Base-by-base conservation (phyloP, 805 yeast genomes). In the Komagataella pastoris region DNA sequence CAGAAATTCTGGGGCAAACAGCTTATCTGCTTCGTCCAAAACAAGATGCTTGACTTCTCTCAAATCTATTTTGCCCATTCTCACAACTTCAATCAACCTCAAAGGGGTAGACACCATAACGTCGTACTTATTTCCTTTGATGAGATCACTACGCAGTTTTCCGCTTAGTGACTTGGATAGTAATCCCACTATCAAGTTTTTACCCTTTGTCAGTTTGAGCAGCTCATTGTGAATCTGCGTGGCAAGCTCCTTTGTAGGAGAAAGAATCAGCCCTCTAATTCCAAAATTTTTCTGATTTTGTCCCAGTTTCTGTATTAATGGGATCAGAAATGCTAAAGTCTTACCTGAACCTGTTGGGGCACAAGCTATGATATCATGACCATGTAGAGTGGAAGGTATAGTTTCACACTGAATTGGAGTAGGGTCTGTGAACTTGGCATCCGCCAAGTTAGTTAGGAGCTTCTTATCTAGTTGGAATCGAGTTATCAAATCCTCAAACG, bases 291-390 rank as follows among this genome's bases (percentile, higher is more conserved):
- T 67, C 21, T 65, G 58, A 17, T 58, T 57, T 12, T 52, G 48
- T 24, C 59, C 53, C 17, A 71, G 48, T 48, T 66, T 60, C 58
- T 87, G 93, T 18, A 93, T 66, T 58, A 91, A 59, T 3, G 99
- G 99, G 17, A 89, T 78, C 52, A 87, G 69, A 62, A 85, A 93
- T 30, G 97, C 95, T 49, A 93, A 71, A 0, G 99, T 93, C 64
- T 93, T 93, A 73, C 99, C 99, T 3, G 97, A 88, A 59, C 99
- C 99, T 0, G 99, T 93, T 48, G 98, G 98, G 0, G 98, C 97
- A 73, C 97, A 88, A 1, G 96, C 95, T 47, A 93, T 72, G 44
- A 93, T 64, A 62, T 91, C 97, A 53, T 95, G 77, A 24, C 72
- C 75, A 51, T 78, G 74, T 50, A 89, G 68, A 12, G 88, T 67